Conservation (phyloP, 768 basidiomycete species). For the Roridomyces roridus region DNA sequence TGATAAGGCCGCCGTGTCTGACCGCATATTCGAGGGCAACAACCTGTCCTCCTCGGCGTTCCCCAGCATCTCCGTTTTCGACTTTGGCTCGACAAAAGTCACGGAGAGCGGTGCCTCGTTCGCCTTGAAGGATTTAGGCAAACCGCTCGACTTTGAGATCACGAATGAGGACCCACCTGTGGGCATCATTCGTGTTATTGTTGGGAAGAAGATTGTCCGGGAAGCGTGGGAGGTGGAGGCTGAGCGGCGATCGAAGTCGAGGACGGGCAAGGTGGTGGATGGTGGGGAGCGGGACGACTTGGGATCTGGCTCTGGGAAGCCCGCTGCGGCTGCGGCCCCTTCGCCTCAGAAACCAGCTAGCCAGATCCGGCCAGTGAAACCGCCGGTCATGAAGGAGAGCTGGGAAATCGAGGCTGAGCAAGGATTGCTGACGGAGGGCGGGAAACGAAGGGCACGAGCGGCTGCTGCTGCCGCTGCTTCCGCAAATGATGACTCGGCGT, state of each 20-base stretch:
- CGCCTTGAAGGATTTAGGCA: conserved; percentile 48
- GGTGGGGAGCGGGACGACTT: too few species aligned
- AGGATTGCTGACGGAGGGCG: conserved; percentile 77
- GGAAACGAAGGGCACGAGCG: conserved; percentile 67
- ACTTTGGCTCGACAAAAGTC: conserved; percentile 54
- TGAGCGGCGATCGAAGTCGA: too few species aligned
- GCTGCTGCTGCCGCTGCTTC: conserved; percentile 45
- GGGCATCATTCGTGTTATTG: conserved; percentile 59
- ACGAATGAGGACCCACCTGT: conserved; percentile 58
- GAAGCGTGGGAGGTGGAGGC: too few species aligned
- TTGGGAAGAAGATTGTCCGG: too few species aligned
- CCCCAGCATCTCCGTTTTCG: conserved; percentile 30
- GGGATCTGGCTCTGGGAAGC: too few species aligned
- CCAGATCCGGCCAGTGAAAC: conserved; percentile 14
- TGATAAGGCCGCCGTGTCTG: conserved; percentile 61
- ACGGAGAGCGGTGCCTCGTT: too few species aligned
- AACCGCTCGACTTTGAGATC: conserved; percentile 60
- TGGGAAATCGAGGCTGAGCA: conserved; percentile 86
- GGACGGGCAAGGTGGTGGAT: too few species aligned
- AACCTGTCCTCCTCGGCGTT: conserved; percentile 12
- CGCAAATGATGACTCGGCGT: conserved; percentile 7
- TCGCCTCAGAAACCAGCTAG: conserved; percentile 2
- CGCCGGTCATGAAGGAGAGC: conserved; percentile 62
- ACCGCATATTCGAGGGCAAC: conserved; percentile 57
- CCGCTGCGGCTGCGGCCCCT: too few species aligned